A percentile compares a stretch with the other conserved stretches of the same genome.
Evolutionary conservation across 2,329 filamentous ascomycete genomes (phyloP).

Genomic region (Coniochaeta sp.): DNA sequence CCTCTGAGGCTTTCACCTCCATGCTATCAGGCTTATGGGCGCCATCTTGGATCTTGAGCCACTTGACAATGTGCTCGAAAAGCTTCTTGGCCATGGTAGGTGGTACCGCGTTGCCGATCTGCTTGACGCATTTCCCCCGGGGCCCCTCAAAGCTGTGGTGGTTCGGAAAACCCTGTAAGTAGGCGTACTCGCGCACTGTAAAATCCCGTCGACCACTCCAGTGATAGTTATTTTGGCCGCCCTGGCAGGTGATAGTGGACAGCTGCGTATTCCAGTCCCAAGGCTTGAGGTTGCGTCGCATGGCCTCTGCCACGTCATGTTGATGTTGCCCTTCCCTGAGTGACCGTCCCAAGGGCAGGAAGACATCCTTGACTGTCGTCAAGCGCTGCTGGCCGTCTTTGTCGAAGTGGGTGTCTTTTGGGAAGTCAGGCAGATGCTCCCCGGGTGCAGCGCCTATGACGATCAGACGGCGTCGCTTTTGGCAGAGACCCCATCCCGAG

Average conservation of each 20-base stretch:
- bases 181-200: slow-evolving; percentile 60
- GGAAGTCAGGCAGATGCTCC: slow-evolving; percentile 60
- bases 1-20: not conserved
- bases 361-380: no score
- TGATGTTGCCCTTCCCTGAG: no score
- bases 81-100: slow-evolving; percentile 45
- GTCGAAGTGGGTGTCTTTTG: slow-evolving; percentile 49
- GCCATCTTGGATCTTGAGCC: slow-evolving; percentile 36
- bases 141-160: slow-evolving; percentile 46
- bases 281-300: no score
- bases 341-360: no score
- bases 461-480: slow-evolving; percentile 42
- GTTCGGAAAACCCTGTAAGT: slow-evolving; percentile 61
- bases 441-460: slow-evolving; percentile 59
- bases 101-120: slow-evolving; percentile 77
- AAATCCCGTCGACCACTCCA: slow-evolving; percentile 55
- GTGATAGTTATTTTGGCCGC: slow-evolving; percentile 53
- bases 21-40: no score
- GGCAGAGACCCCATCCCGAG: slow-evolving; percentile 41
- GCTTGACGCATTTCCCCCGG: slow-evolving; percentile 39
- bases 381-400: no score
- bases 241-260: slow-evolving; percentile 58
- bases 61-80: slow-evolving; percentile 38
- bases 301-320: no score
- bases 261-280: no score